Conservation (phyloP, 192 early-diverging fungal genomes). For the Umbelopsis vinacea region DNA sequence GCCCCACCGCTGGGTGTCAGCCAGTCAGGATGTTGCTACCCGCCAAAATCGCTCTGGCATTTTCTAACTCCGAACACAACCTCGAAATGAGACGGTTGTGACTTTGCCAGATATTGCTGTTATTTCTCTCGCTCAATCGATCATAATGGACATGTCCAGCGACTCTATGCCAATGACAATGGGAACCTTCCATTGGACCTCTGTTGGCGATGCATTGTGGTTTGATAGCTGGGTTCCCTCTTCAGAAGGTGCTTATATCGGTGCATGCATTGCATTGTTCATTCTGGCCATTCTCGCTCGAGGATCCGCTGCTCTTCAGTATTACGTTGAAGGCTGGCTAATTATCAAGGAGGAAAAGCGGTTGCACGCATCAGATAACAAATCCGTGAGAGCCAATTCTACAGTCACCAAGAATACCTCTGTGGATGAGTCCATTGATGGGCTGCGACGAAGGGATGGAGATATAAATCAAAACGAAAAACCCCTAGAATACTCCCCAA, state of each 20-base stretch:
- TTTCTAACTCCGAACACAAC: too few species aligned
- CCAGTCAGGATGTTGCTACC: background rate
- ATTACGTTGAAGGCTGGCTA: constrained; percentile 46
- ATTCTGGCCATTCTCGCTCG: constrained; percentile 48
- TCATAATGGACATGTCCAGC: constrained; percentile 19
- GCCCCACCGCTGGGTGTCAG: background rate
- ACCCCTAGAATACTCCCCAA: constrained; percentile 1
- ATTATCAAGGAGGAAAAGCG: constrained; percentile 21
- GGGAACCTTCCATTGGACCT: constrained; percentile 45
- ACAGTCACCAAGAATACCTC: background rate
- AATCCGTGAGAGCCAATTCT: background rate
- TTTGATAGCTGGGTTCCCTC: constrained; percentile 43
- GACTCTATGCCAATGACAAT: constrained; percentile 24
- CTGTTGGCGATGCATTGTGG: constrained; percentile 47
- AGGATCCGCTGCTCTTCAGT: constrained; percentile 44
- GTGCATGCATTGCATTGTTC: constrained; percentile 51
- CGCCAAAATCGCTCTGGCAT: background rate
- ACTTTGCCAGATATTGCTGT: background rate
- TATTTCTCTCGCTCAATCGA: background rate
- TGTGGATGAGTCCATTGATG: background rate
- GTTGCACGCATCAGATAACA: background rate
- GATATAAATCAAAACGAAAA: constrained; percentile 8
- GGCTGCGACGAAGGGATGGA: background rate
- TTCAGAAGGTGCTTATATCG: constrained; percentile 52
- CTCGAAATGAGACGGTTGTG: background rate